Percentiles rank a stretch among this genome's conserved stretches.
Evolutionary conservation across 768 basidiomycete genomes (phyloP).

Genomic region (Trametes punicea): DNA sequence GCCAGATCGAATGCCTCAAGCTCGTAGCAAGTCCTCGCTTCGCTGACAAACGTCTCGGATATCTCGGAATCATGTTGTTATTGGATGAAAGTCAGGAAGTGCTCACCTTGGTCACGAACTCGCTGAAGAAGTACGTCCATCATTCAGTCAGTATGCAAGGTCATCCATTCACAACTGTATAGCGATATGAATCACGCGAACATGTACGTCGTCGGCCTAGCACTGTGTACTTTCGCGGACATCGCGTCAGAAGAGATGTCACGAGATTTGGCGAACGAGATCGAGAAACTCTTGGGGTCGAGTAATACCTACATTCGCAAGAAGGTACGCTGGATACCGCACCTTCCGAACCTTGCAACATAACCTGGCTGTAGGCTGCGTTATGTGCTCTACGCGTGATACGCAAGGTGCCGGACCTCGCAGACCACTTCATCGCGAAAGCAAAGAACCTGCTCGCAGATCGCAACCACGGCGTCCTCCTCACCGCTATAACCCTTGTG

Average conservation of each 20-base stretch:
- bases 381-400: conserved; percentile 92
- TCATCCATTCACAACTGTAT: conserved; percentile 13
- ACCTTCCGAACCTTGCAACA: not conserved
- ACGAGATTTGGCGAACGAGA: conserved; percentile 94
- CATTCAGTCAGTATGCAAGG: not conserved
- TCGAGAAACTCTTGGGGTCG: conserved; percentile 94
- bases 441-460: conserved; percentile 90
- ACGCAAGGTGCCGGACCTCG: conserved; percentile 93
- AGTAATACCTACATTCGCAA: conserved; percentile 99
- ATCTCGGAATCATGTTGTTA: conserved; percentile 95
- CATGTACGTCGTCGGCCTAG: conserved; percentile 97
- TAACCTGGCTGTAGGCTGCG: conserved; percentile 61
- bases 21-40: conserved; percentile 94
- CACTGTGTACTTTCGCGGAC: conserved; percentile 97
- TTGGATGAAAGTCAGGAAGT: conserved; percentile 98
- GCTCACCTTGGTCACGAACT: conserved; percentile 94
- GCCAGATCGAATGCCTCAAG: conserved; percentile 96
- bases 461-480: conserved; percentile 93
- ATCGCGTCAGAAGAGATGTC: conserved; percentile 99
- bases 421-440: conserved; percentile 87
- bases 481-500: conserved; percentile 91
- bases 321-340: conserved; percentile 57
- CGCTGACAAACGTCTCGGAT: conserved; percentile 93
- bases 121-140: conserved; percentile 84
- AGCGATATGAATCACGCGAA: conserved; percentile 99